phyloP scores from a whole-genome alignment of 1,284 basidiomycete species.

The Mycena citricolor region DNA sequence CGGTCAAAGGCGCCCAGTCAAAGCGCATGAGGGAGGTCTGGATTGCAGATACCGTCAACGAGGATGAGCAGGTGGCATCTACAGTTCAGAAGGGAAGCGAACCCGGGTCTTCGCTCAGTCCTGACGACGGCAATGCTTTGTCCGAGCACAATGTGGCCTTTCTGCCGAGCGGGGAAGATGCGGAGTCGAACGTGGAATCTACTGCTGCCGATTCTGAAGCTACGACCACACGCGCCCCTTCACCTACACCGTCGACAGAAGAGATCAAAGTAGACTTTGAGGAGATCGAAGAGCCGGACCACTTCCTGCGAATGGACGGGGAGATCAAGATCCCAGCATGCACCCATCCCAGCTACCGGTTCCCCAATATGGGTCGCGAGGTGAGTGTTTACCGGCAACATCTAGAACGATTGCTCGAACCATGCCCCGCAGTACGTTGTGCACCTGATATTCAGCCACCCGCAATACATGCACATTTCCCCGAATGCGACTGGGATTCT shows the following conservation, averaged over 20 bases:
- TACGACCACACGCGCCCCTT: constrained; percentile 7
- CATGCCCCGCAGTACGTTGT: constrained; percentile 12
- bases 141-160: too few species aligned
- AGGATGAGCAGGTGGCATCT: too few species aligned
- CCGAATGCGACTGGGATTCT: constrained; percentile 17
- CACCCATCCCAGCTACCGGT: constrained; percentile 21
- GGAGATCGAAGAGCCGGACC: constrained; percentile 7
- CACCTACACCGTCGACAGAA: constrained; percentile 17
- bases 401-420: too few species aligned
- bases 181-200: too few species aligned
- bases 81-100: too few species aligned
- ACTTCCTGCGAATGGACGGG: constrained; percentile 19
- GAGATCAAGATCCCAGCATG: constrained; percentile 20
- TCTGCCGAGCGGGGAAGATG: too few species aligned
- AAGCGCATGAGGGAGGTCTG: constrained; percentile 16
- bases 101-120: too few species aligned
- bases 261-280: constrained; percentile 9
- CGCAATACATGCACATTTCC: constrained; percentile 22
- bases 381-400: constrained; percentile 3
- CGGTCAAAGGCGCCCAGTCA: constrained; percentile 9
- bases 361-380: constrained; percentile 20
- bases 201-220: too few species aligned
- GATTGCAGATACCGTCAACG: neutral
- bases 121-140: too few species aligned
- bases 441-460: constrained; percentile 15